These are phyloP conservation scores for Rhodotorula taiwanensis DNA, from an alignment of 768 basidiomycete genomes.

Conservation along the genomic window DNA sequence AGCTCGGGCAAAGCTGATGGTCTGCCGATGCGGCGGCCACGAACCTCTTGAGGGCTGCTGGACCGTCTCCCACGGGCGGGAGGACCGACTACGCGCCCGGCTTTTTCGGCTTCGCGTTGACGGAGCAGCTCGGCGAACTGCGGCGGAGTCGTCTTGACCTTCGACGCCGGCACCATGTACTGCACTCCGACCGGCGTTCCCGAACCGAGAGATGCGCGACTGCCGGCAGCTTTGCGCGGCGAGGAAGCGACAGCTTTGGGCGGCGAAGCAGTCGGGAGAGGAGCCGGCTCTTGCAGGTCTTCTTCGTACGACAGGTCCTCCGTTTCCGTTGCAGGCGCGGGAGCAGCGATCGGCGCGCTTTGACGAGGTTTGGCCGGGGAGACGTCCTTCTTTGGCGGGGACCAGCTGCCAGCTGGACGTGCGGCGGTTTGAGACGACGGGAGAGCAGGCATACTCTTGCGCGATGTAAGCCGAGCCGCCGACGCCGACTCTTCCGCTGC, in stretches of 20 bases:
- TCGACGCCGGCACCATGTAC: conserved; percentile 17
- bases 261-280: neutral
- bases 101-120: neutral
- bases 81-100: neutral
- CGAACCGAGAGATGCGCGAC: neutral
- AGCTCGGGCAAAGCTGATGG: neutral
- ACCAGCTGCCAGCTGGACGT: no score
- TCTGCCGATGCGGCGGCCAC: neutral
- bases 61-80: neutral
- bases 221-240: neutral
- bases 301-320: no score
- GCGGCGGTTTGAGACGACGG: neutral
- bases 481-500: neutral
- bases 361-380: neutral
- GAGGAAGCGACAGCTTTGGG: neutral
- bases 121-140: neutral
- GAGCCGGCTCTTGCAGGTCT: neutral
- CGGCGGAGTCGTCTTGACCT: conserved; percentile 16
- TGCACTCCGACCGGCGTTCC: conserved; percentile 12
- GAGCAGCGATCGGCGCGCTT: no score
- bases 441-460: conserved; percentile 12
- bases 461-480: neutral
- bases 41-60: neutral
- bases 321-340: no score
- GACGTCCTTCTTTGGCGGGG: neutral